Base-by-base conservation (phyloP, 129 eudicot species). In the Pulicaria dysenterica region DNA sequence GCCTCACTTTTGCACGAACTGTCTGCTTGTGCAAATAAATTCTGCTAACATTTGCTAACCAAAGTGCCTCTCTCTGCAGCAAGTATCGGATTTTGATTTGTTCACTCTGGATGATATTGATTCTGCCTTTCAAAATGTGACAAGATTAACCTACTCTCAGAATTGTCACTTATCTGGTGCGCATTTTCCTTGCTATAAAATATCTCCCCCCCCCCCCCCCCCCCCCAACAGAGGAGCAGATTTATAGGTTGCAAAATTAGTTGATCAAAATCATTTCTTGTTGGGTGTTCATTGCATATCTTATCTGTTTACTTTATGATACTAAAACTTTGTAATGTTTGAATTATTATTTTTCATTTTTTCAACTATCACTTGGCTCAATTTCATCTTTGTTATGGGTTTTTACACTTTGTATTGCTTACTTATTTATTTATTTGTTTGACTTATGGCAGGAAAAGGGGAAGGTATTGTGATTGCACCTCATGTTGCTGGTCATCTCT, bases 391-490 rank as follows among this genome's bases (percentile, higher is more conserved):
- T 61, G 6, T 44, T 64, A 19, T 8, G 13, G 48, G 55, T 55
- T 36, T 58, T 10, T 11, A 15, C 55, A 19, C 10, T 73, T 65
- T 36, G 38, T 40, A 13, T 3, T 8, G 14, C 6, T 41, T 49
- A 64, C 56, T 41, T 64, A 4, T 70, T 14, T 36, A 49, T 66
- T 45, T 39, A 12, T 55, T 54, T 3, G 43, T 71, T 42, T 56
- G 60, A 77, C 63, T 64, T 34, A 70, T 77, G 4, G 41, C 73
- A 93, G 98, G 92, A 59, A 93, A 93, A 82, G 98, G 98, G 65
- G 98, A 93, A 82, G 98, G 98, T 55, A 90, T 93, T 15, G 98
- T 93, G 54, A 93, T 93, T 82, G 96, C 98, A 64, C 98, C 98
- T 60, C 96, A 87, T 74, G 95, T 87, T 45, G 96, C 96, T 68